Percentiles rank a stretch among this genome's conserved stretches.
phyloP scores from a whole-genome alignment of 495 filamentous ascomycete species.

The Penicillium subrubescens region DNA sequence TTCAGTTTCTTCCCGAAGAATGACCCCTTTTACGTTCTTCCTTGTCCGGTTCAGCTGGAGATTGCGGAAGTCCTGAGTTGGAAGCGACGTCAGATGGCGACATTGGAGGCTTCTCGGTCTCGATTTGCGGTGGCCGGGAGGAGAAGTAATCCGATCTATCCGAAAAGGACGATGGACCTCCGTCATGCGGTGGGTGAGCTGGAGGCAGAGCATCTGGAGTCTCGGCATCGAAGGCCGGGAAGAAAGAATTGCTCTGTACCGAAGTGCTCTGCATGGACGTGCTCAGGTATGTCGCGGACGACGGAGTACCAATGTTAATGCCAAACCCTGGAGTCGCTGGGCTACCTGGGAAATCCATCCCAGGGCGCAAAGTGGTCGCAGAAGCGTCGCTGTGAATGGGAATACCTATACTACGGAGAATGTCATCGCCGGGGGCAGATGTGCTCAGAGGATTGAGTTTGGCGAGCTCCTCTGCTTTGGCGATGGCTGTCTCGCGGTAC shows the following conservation, averaged over 20 bases:
- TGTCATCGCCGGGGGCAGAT: constrained; percentile 62
- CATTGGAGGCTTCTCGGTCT: constrained; percentile 39
- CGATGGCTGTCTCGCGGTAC: constrained; percentile 67
- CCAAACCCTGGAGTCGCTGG: constrained; percentile 70
- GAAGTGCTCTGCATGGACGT: constrained; percentile 30
- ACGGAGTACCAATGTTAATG: constrained; percentile 29
- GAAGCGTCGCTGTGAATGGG: constrained; percentile 44
- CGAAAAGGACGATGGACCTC: constrained; percentile 47
- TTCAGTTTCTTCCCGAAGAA: constrained; percentile 88
- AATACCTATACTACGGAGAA: constrained; percentile 50
- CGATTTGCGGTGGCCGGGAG: constrained; percentile 28
- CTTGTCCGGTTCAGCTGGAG: constrained; percentile 68
- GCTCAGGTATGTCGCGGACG: constrained; percentile 26
- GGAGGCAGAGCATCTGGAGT: constrained; percentile 20
- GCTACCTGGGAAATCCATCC: constrained; percentile 57
- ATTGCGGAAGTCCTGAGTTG: constrained; percentile 51
- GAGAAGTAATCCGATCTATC: constrained; percentile 72
- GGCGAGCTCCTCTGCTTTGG: constrained; percentile 58
- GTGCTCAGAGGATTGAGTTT: constrained; percentile 56
- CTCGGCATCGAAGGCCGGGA: constrained; percentile 27
- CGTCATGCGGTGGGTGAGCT: constrained; percentile 41
- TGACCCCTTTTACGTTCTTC: constrained; percentile 70
- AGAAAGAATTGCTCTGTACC: constrained; percentile 29
- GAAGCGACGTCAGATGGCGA: constrained; percentile 53
- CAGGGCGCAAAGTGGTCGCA: constrained; percentile 64